phyloP scores from a whole-genome alignment of 768 basidiomycete species.

The Mrakia gelida region DNA sequence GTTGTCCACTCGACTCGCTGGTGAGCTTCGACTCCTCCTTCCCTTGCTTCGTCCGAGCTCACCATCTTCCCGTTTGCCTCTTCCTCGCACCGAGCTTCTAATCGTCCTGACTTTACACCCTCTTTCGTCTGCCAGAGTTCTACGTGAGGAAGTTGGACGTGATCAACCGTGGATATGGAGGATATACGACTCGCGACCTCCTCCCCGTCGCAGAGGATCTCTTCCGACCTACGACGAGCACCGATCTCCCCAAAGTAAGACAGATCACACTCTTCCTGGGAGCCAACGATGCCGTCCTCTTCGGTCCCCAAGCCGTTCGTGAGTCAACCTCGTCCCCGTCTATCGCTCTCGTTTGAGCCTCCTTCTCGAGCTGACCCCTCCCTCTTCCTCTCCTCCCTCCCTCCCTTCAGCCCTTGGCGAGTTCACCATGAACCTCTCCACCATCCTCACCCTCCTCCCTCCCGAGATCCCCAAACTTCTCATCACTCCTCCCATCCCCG shows the following conservation, averaged over 20 bases:
- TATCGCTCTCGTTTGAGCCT: neutral
- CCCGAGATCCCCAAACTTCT: conserved; percentile 16
- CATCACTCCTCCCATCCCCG: conserved; percentile 29
- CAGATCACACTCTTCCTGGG: conserved; percentile 21
- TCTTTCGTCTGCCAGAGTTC: neutral
- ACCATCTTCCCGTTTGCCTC: neutral
- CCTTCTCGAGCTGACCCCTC: neutral
- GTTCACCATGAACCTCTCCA: neutral
- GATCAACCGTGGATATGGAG: conserved; percentile 63
- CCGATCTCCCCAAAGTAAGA: neutral
- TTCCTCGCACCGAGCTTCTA: no score
- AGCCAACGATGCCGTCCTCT: conserved; percentile 24
- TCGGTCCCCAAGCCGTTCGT: conserved; percentile 15
- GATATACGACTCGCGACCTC: conserved; percentile 37
- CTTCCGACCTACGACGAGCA: neutral
- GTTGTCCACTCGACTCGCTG: neutral
- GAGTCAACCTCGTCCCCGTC: neutral
- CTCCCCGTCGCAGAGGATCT: conserved; percentile 21
- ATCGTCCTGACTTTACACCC: no score
- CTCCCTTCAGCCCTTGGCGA: neutral
- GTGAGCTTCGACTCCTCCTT: neutral
- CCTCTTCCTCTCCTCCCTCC: neutral
- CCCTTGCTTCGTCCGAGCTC: neutral
- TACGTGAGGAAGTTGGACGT: conserved; percentile 19
- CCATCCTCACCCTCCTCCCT: conserved; percentile 17